Evolutionary conservation across 1,284 basidiomycete genomes (phyloP).

Genomic region (Sparassis latifolia): DNA sequence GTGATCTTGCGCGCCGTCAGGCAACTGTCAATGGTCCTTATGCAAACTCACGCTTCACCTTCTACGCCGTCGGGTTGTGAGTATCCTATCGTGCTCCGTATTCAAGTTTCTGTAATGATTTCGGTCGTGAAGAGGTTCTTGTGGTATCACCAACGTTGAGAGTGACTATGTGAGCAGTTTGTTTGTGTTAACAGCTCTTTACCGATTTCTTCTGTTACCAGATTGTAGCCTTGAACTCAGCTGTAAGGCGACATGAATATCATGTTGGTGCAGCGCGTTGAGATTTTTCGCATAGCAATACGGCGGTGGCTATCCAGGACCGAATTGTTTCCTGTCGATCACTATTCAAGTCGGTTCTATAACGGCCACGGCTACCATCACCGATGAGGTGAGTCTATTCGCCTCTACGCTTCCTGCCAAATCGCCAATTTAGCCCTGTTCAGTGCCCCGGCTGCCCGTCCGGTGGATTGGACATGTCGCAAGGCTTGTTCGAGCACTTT

Average conservation of each 20-base stretch:
- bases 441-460: slow-evolving; percentile 69
- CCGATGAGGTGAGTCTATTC: slow-evolving; percentile 49
- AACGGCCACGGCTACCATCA: slow-evolving; percentile 53
- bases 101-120: too few species aligned
- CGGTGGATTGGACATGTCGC: slow-evolving; percentile 75
- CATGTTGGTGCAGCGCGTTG: too few species aligned
- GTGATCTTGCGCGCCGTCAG: slow-evolving; percentile 8
- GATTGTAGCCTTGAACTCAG: slow-evolving; percentile 15
- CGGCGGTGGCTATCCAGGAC: slow-evolving; percentile 50
- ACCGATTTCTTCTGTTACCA: background rate
- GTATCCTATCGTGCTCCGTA: background rate
- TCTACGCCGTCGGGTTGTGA: slow-evolving; percentile 36
- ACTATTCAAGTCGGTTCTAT: slow-evolving; percentile 63
- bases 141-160: slow-evolving; percentile 39
- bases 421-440: background rate
- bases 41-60: slow-evolving; percentile 32
- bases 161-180: slow-evolving; percentile 44
- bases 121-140: slow-evolving; percentile 39
- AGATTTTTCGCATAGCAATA: slow-evolving; percentile 33
- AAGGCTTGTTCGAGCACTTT: slow-evolving; percentile 65
- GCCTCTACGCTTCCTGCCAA: slow-evolving; percentile 1
- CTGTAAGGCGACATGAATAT: slow-evolving; percentile 2
- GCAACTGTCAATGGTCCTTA: slow-evolving; percentile 18
- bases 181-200: too few species aligned
- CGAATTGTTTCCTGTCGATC: slow-evolving; percentile 56